These are phyloP conservation scores for Arabidopsis suecica DNA, from an alignment of 345 rosid genomes.

Conservation along the genomic window DNA sequence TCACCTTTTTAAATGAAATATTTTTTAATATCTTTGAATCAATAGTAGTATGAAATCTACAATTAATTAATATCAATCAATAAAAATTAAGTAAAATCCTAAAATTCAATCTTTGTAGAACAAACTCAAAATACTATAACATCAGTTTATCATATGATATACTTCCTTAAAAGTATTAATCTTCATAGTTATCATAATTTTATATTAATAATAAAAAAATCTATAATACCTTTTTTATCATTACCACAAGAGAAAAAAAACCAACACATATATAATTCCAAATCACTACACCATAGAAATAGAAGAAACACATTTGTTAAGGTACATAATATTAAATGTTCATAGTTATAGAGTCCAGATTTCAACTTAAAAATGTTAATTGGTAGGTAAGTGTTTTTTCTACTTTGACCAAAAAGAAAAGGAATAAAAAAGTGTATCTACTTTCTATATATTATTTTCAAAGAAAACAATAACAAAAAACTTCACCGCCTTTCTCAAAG, in stretches of 20 bases:
- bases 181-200: neutral
- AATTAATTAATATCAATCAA: too few species aligned
- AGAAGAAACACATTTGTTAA: neutral
- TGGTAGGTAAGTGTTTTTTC: neutral
- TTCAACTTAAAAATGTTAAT: neutral
- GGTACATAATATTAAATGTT: neutral
- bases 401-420: neutral
- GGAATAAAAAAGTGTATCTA: neutral
- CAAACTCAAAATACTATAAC: too few species aligned
- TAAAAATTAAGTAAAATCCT: too few species aligned
- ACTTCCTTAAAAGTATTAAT: neutral
- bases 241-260: neutral
- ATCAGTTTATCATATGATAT: neutral
- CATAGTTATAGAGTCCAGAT: neutral
- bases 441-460: neutral
- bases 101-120: too few species aligned
- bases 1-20: too few species aligned
- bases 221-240: neutral
- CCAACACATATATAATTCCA: neutral
- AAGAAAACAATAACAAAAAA: neutral
- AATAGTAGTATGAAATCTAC: too few species aligned
- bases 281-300: neutral
- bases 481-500: slow-evolving; percentile 25
- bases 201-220: neutral
- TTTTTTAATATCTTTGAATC: too few species aligned